Base-by-base conservation (phyloP, 345 rosid genomes). In the Sisymbrium altissimum region DNA sequence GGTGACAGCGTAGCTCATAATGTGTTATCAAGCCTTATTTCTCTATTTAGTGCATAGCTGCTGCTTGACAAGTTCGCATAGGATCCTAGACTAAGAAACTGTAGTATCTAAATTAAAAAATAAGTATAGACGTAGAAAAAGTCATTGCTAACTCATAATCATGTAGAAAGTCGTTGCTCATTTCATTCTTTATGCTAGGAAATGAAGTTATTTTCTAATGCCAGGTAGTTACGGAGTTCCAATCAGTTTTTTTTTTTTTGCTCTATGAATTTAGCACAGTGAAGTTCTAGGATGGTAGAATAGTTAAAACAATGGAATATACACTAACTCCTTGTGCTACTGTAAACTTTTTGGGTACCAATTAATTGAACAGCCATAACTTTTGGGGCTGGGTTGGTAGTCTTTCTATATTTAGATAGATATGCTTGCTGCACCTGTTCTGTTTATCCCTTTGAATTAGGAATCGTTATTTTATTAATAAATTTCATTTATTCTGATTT, bases 11-110 rank as follows among this genome's bases (percentile, higher is more conserved):
- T 38, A 60, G 23, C 49, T 36, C 27, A 39, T 39, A 36, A 7
- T 41, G 23, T 56, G 9, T 23, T 23, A 23, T 23, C 25, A 23
- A 23, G 25, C 25, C 25, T 11, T 58, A 57, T 17, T 56, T 55
- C 43, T 67, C 72, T 68, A 18, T 29, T 54, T 23, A 69, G 57
- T 45, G 4, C 57, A 45, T 9, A 41, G n/a, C n/a, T n/a, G n/a
- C n/a, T n/a, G n/a, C n/a, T n/a, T n/a, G n/a, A n/a, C n/a, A n/a
- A 11, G 19, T 19, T 21, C 29, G 55, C 29, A 19, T 21, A 19
- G 30, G 55, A 49, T 19, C 14, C 55, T 48, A 48, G 53, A 46
- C 8, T 17, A 46, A 8, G 52, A n/a, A 18, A 17, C 52, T 46
- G 50, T 15, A 45, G 8, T 44, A 18, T 46, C 25, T 46, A 18